Base-by-base conservation (phyloP, 768 basidiomycete species). In the Auricularia sp. region DNA sequence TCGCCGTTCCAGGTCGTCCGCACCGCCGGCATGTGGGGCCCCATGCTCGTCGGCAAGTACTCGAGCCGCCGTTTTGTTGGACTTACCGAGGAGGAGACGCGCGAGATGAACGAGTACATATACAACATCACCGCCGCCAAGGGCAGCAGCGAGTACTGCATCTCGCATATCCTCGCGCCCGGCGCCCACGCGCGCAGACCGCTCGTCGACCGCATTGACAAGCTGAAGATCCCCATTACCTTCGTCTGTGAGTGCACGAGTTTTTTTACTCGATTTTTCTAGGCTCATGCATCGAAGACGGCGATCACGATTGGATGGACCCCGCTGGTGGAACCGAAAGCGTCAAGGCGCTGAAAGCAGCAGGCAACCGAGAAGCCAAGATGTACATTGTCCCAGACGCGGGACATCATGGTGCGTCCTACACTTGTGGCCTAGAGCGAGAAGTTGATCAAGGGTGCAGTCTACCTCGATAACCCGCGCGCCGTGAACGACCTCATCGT, bases 301-400 rank as follows among this genome's bases (percentile, higher is more conserved):
- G 93, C 7, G 90, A 93, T 68, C 84, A 88, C 64, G 95, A 96
- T 74, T 96, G 95, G 95, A 97, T 97, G 95, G 94, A 97, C 75
- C 86, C 89, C 0, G 78, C 87, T 64, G 95, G 95, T 14, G 95
- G 95, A 16, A 74, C 80, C 12, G 80, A 88, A 54, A 84, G 88
- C 54, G 81, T 94, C 29, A 83, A 91, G 71, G 83, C 81, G 47
- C 78, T 97, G 64, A 83, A 85, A 29, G 78, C 81, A 66, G 88
- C 87, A 2, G 93, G 94, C 0, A 96, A 96, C 71, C 78, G 82
- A 18, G 74, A 85, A 21, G 89, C 85, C 11, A 81, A 82, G 63
- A 88, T 91, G 82, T 87, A 91, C 72, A 84, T 91, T 54, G 77
- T 95, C 21, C 83, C 83, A 11, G 80, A 87, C 72, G 90, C 93